Base-by-base conservation (phyloP, 257 asterid species). In the Ocimum tenuiflorum region DNA sequence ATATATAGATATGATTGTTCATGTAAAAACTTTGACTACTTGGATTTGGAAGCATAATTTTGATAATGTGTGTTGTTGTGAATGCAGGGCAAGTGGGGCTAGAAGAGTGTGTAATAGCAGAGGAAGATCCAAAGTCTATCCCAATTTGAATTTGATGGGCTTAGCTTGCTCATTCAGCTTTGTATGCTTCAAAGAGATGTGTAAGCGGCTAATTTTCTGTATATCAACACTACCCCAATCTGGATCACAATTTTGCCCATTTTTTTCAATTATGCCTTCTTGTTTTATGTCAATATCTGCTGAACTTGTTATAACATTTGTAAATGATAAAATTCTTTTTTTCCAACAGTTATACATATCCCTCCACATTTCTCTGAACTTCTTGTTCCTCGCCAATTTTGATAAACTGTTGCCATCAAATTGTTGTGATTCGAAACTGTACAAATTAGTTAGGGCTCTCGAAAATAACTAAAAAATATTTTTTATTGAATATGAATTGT, bases 111-210 rank as follows among this genome's bases (percentile, higher is more conserved):
- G 81, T 82, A n/a, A 81, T 81, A 54, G 80, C 84, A 6, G 95
- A 89, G 75, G 96, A 89, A 19, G 85, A 82, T 13, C 79, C 78
- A 18, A 82, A 75, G 71, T 66, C 54, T 64, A 14, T 29, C 53
- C 61, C 33, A 19, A n/a, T n/a, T n/a, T n/a, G n/a, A n/a, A n/a
- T n/a, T n/a, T n/a, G n/a, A n/a, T n/a, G n/a, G n/a, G 19, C 18
- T 23, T 77, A 72, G 48, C 19, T 47, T 63, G 8, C 51, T 60
- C 36, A 46, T 20, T 53, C 68, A 31, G 60, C 64, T 31, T 43
- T 33, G 63, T 61, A 51, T 69, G 63, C 74, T 38, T 68, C 24
- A 27, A 15, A 41, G 62, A 36, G 63, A 24, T 27, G 62, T 18
- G 52, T 50, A 67, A 27, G 63, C 50, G 66, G 60, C 68, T 58